Conservation (phyloP, 495 filamentous ascomycete genomes). For the Penicillium bovifimosum region DNA sequence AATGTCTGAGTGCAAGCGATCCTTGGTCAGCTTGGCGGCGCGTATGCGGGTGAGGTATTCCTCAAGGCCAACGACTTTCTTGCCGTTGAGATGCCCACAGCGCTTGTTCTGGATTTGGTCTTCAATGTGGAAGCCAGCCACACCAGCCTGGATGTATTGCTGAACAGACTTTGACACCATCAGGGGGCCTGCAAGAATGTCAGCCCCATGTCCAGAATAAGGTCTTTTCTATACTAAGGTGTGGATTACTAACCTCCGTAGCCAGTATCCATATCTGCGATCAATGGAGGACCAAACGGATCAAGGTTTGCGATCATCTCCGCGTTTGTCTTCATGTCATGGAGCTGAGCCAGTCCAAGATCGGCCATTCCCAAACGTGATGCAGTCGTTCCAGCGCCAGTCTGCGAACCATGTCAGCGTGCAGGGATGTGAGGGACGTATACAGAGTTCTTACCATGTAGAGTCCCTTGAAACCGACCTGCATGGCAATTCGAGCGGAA, state of each 20-base stretch:
- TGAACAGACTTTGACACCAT: conserved; percentile 60
- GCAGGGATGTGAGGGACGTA: neutral
- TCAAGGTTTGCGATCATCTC: conserved; percentile 61
- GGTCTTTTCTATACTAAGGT: neutral
- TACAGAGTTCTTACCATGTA: conserved; percentile 54
- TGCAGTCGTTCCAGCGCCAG: conserved; percentile 61
- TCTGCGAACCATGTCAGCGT: conserved; percentile 36
- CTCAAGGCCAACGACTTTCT: conserved; percentile 51
- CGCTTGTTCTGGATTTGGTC: conserved; percentile 65
- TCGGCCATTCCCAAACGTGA: conserved; percentile 61
- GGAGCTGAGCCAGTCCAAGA: conserved; percentile 56
- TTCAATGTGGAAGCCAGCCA: conserved; percentile 67
- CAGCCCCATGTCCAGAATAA: neutral
- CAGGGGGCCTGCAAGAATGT: conserved; percentile 41
- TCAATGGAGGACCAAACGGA: conserved; percentile 51
- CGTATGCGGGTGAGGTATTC: conserved; percentile 54
- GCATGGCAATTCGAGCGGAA: conserved; percentile 58
- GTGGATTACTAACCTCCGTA: conserved; percentile 46
- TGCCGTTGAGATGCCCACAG: conserved; percentile 57
- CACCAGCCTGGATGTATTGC: conserved; percentile 60
- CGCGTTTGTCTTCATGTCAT: conserved; percentile 62
- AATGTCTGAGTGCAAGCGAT: conserved; percentile 49
- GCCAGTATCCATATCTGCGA: conserved; percentile 68
- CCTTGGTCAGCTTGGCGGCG: conserved; percentile 45
- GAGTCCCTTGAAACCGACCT: conserved; percentile 54